These are phyloP conservation scores for Globisporangium emineosum DNA, from an alignment of 352 stramenopile species.

Conservation along the genomic window DNA sequence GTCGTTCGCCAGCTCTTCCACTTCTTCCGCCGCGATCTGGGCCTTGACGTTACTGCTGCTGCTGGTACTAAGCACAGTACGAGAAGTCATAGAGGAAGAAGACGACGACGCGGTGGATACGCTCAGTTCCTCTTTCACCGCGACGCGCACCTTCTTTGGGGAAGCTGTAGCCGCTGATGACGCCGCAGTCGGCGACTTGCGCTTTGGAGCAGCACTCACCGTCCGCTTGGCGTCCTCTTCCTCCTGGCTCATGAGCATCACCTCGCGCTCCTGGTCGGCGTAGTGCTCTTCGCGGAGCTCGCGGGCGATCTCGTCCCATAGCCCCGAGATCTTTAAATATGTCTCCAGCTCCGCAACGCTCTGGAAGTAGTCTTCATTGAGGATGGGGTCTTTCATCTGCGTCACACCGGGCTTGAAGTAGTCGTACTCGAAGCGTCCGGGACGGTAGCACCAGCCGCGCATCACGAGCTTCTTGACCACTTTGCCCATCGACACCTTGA, in stretches of 20 bases:
- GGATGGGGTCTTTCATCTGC: slow-evolving; percentile 41
- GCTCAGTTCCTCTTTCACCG: background rate
- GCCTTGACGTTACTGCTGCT: slow-evolving; percentile 15
- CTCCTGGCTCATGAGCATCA: slow-evolving; percentile 26
- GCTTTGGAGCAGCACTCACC: slow-evolving; percentile 15
- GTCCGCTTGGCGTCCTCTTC: slow-evolving; percentile 10
- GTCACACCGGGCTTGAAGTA: slow-evolving; percentile 69
- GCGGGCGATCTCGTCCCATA: slow-evolving; percentile 58
- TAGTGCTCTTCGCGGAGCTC: slow-evolving; percentile 36
- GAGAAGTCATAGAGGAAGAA: background rate
- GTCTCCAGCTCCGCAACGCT: slow-evolving; percentile 59
- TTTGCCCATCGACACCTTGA: slow-evolving; percentile 57
- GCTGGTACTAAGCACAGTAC: background rate
- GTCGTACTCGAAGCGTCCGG: slow-evolving; percentile 77
- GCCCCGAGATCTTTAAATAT: slow-evolving; percentile 56
- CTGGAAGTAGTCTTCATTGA: slow-evolving; percentile 79
- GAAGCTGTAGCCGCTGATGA: background rate
- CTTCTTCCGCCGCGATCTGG: slow-evolving; percentile 39
- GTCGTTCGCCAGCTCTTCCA: slow-evolving; percentile 68
- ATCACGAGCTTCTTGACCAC: slow-evolving; percentile 46
- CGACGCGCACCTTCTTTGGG: slow-evolving; percentile 16
- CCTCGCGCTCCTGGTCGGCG: slow-evolving; percentile 22
- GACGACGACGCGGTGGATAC: background rate
- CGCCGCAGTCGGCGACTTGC: slow-evolving; percentile 18
- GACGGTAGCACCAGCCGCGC: slow-evolving; percentile 67